Base-by-base conservation (phyloP, 257 asterid genomes). In the Scutellaria baicalensis region DNA sequence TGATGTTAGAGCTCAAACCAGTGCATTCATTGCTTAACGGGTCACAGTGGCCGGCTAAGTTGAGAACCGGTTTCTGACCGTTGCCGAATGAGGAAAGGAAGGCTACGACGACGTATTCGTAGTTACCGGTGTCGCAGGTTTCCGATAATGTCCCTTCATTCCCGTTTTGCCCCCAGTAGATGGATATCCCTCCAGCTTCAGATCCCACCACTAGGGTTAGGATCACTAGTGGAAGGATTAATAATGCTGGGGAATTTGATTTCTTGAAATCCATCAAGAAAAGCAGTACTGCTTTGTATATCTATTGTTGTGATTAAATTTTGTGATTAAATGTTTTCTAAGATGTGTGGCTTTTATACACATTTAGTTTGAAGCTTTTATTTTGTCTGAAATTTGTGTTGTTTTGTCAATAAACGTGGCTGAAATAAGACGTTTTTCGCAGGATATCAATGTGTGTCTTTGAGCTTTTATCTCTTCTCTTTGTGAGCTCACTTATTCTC, bases 161-260 rank as follows among this genome's bases (percentile, higher is more conserved):
- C 18, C 85, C 86, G 17, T 88, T 86, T 33, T 86, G 91, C 1
- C 93, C 91, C 90, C 89, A 84, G 62, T 83, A 85, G 12, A 88
- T 74, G 1, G 90, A 67, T 9, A 88, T 85, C 33, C 84, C 78
- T 65, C 90, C 90, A 16, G 84, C 89, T 61, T 83, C 76, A 9
- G 81, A 78, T 17, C 77, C 79, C 40, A 59, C 82, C 58, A 68
- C 82, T 9, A 79, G 66, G 69, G 68, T 65, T 48, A 79, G 73
- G 48, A 82, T 36, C 43, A 64, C 40, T 16, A 75, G 38, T 42
- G 78, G 9, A 49, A 66, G 69, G 48, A 76, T 35, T 11, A 27
- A 3, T 27, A 27, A 1, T 27, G 62, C 8, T 35, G 65, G 14
- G n/a, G 59, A 62, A 59, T 18, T 31, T 17, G 33, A 27, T 27